These are phyloP conservation scores for Ceratobasidium theobromae DNA, from an alignment of 1,284 basidiomycete species.

Conservation along the genomic window DNA sequence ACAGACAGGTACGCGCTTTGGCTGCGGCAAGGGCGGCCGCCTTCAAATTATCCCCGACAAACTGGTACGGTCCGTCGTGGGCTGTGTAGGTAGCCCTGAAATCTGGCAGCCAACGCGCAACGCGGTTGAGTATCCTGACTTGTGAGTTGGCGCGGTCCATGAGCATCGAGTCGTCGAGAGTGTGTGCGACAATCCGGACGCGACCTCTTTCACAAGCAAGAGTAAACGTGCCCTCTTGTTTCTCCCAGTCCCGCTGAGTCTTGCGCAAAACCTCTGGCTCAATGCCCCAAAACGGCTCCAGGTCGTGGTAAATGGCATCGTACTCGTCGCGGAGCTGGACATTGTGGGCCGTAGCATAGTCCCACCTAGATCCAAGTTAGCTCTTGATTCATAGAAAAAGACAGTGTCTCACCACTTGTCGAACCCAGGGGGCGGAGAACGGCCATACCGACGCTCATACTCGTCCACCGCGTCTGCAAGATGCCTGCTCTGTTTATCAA, in stretches of 20 bases:
- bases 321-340: slow-evolving; percentile 63
- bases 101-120: slow-evolving; percentile 42
- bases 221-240: slow-evolving; percentile 44
- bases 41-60: slow-evolving; percentile 50
- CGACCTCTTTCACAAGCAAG: slow-evolving; percentile 38
- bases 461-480: slow-evolving; percentile 47
- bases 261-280: slow-evolving; percentile 49
- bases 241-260: slow-evolving; percentile 43
- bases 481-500: slow-evolving; percentile 44
- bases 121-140: slow-evolving; percentile 40
- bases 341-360: slow-evolving; percentile 54
- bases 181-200: slow-evolving; percentile 42
- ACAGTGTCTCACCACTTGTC: slow-evolving; percentile 47
- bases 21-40: slow-evolving; percentile 48
- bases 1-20: slow-evolving; percentile 48
- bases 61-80: slow-evolving; percentile 48
- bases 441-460: slow-evolving; percentile 56
- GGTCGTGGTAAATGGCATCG: slow-evolving; percentile 55
- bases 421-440: slow-evolving; percentile 56
- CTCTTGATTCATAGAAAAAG: not conserved
- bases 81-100: slow-evolving; percentile 34
- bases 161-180: slow-evolving; percentile 44
- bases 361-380: slow-evolving; percentile 51
- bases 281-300: slow-evolving; percentile 59
- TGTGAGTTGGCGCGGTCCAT: slow-evolving; percentile 44